A percentile compares a stretch with the other conserved stretches of the same genome.
phyloP scores from a whole-genome alignment of 345 rosid genomes.

The Balakata baccata region DNA sequence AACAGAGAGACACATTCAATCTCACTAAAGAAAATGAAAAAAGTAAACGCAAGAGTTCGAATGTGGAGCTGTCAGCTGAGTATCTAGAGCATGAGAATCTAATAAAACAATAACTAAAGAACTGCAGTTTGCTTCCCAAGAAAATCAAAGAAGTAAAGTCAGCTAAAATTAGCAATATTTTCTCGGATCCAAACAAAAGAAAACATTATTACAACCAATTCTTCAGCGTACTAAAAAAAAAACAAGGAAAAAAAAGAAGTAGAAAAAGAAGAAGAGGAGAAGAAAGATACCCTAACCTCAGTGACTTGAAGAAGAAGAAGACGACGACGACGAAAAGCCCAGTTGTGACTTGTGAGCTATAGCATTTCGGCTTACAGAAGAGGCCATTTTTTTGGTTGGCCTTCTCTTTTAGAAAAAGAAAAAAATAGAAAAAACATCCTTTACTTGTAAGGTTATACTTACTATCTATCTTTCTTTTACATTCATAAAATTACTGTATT shows the following conservation, averaged over 20 bases:
- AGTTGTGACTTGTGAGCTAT: background rate
- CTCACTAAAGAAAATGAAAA: background rate
- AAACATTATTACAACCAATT: background rate
- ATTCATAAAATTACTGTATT: too few relatives aligned
- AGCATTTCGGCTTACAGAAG: background rate
- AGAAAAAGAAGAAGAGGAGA: background rate
- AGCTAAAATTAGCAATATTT: background rate
- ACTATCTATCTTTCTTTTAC: too few relatives aligned
- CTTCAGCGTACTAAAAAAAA: background rate
- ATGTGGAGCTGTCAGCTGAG: background rate
- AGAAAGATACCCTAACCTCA: slow-evolving; percentile 19
- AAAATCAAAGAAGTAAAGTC: background rate
- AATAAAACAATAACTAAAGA: background rate
- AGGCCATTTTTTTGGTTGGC: background rate
- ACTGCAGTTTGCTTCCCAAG: background rate
- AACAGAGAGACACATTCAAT: background rate
- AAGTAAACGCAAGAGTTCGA: background rate
- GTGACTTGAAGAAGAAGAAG: slow-evolving; percentile 10
- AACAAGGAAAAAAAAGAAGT: background rate
- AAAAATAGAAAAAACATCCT: background rate
- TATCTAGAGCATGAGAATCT: background rate
- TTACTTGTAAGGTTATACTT: too few relatives aligned
- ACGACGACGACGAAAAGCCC: background rate
- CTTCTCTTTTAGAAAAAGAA: background rate
- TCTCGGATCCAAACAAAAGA: slow-evolving; percentile 11